phyloP scores from a whole-genome alignment of 164 flowering plant genomes.

The Euptelea pleiosperma region DNA sequence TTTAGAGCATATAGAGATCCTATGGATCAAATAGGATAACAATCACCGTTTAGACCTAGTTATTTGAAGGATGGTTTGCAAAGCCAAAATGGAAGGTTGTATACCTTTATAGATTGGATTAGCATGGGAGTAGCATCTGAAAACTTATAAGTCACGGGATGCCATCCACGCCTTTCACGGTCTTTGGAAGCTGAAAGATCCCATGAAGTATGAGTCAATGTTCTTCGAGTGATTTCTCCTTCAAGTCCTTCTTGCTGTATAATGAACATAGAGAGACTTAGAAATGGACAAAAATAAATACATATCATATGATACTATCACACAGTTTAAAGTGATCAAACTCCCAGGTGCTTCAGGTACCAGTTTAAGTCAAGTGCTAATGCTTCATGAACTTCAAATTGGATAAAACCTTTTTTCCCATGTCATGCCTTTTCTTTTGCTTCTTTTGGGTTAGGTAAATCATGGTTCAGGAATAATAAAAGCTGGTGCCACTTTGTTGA shows the following conservation, averaged over 20 bases:
- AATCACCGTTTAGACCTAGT: neutral
- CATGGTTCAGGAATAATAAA: too few species aligned
- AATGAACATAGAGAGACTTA: neutral
- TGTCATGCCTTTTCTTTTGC: too few species aligned
- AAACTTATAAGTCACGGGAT: conserved; percentile 81
- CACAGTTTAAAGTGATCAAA: too few species aligned
- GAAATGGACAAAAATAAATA: neutral
- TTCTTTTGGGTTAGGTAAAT: too few species aligned
- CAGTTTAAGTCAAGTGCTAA: too few species aligned
- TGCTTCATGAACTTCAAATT: too few species aligned
- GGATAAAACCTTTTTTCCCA: too few species aligned
- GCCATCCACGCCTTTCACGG: conserved; percentile 87
- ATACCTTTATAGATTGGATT: conserved; percentile 47
- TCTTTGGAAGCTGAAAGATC: conserved; percentile 68
- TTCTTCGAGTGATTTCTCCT: conserved; percentile 47
- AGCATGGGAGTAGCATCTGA: conserved; percentile 83
- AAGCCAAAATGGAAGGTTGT: neutral
- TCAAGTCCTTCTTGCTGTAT: conserved; percentile 72
- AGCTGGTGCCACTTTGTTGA: too few species aligned
- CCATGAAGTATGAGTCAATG: conserved; percentile 63
- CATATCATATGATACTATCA: too few species aligned
- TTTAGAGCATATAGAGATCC: too few species aligned
- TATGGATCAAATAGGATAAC: neutral
- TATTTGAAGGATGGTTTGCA: neutral
- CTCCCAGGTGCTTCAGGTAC: too few species aligned